Evolutionary conservation across 768 basidiomycete species (phyloP), one percentile per base, ranked within the genome.

Genomic region (Candolleomyces efflorescens): DNA sequence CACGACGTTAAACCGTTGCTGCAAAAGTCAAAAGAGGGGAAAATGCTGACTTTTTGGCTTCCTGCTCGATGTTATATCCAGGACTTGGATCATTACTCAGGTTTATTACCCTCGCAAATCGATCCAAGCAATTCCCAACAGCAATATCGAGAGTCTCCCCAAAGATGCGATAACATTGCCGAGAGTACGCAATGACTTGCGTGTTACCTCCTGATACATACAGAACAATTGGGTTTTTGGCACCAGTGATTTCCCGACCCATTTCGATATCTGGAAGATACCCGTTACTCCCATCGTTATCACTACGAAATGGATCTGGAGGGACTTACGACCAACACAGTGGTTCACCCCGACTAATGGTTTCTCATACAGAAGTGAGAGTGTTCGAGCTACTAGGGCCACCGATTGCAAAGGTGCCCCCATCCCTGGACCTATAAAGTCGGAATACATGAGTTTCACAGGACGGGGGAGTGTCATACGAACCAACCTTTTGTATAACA

Each of bases 161-260:
- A 67, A 99, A 99, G 59, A 99, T 99, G 44, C 97, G 85, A 70
- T 99, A 99, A 61, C 94, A 85, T 70, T 98, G 94, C 59, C 90
- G 88, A 20, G 95, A 98, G 71, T 99, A 99, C 1, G 97, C 97
- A 65, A 99, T 98, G 15, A 99, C 95, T 72, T 99, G 97, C 0
- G 97, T 98, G 72, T 99, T 99, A 3, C 97, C 97, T 12, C 97
- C 97, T 0, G 97, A 98, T 18, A 99, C 97, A 67, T 99, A 99
- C 37, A 98, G 84, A 5, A 98, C 94, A 64, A 99, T 87, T 1
- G 97, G 97, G 66, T 98, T 94, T 59, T 87, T 86, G 3, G 97
- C 95, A 48, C 89, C 89, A 2, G 97, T 98, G 62, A 99, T 91
- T 62, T 92, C 83, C 43, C 97, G 83, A 37, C 97, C 97, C 90